Conservation (phyloP, 495 filamentous ascomycete species). For the Penicillium herquei region DNA sequence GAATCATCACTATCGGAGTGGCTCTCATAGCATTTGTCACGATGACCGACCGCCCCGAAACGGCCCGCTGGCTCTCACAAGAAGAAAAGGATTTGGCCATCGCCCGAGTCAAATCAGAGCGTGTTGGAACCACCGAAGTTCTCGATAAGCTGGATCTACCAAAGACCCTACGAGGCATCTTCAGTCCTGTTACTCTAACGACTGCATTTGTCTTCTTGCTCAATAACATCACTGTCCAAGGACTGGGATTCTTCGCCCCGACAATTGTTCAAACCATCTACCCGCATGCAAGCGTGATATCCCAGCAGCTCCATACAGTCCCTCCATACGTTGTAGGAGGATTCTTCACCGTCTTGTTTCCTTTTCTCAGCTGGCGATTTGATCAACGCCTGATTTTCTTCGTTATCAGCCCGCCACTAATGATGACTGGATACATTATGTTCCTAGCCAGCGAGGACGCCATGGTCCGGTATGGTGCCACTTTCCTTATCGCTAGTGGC, state of each 20-base stretch:
- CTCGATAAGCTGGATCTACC: constrained; percentile 47
- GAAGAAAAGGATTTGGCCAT: constrained; percentile 64
- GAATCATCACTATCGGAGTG: constrained; percentile 63
- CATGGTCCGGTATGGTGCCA: constrained; percentile 65
- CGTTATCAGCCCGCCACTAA: constrained; percentile 47
- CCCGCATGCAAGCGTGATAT: constrained; percentile 50
- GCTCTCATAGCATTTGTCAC: constrained; percentile 56
- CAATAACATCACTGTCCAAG: constrained; percentile 56
- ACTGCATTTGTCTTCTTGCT: constrained; percentile 52
- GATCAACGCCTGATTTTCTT: constrained; percentile 53
- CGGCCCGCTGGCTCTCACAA: constrained; percentile 61
- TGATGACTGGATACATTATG: constrained; percentile 70
- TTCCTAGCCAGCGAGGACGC: constrained; percentile 58
- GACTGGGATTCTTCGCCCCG: constrained; percentile 67
- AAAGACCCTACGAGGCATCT: constrained; percentile 49
- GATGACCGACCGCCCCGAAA: constrained; percentile 66
- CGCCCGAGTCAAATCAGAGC: constrained; percentile 61
- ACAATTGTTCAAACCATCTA: constrained; percentile 69
- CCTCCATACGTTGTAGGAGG: constrained; percentile 70
- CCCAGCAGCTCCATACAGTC: constrained; percentile 65
- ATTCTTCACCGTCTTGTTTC: constrained; percentile 63
- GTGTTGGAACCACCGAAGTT: constrained; percentile 62
- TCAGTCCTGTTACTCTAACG: constrained; percentile 47
- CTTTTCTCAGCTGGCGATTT: constrained; percentile 57
- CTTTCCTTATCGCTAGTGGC: constrained; percentile 64